Evolutionary conservation across 768 basidiomycete species (phyloP), one percentile per base, ranked within the genome.

Genomic region (Tubosaeta brunneosetosa): DNA sequence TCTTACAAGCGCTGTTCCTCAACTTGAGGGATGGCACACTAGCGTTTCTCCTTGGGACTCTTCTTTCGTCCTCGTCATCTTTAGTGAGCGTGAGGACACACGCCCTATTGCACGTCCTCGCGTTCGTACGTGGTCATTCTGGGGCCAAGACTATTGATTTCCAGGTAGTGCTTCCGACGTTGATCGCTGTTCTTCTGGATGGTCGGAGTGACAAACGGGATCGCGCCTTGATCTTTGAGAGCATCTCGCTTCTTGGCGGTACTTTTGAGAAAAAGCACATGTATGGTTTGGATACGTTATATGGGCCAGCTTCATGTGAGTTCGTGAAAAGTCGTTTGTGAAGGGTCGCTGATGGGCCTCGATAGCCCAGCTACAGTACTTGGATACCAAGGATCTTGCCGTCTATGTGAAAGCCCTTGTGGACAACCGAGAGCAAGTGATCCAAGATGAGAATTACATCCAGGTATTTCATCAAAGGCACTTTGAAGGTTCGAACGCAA

Each of bases 71-170:
- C 1, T 61, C 61, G 10, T 55, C 64, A 10, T 48, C 61, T 13
- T 55, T 63, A 10, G 62, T 68, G 19, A 58, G 70, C 44, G 75
- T 74, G 53, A 76, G 70, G 51, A 69, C 77, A 3, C 75, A 83
- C 2, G 84, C 92, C 0, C 72, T 97, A 9, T 72, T 78, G 5
- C 93, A 97, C 64, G 83, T 84, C 17, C 74, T 79, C 3, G 90
- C 92, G 0, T 94, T 94, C 68, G 67, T 98, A 12, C 77, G 83
- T 44, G 91, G 94, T 0, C 84, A 91, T 66, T 62, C 73, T 2
- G 72, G 78, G 43, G 70, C 76, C 38, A 74, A 76, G 34, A 73
- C 76, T 13, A 67, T 85, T 4, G 93, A 95, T 66, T 91, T 94
- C 68, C 88, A 94, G 66, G 84, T 82, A 0, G 77, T 94, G 6